phyloP scores from a whole-genome alignment of 805 yeast genomes.

The Yarrowia deformans region DNA sequence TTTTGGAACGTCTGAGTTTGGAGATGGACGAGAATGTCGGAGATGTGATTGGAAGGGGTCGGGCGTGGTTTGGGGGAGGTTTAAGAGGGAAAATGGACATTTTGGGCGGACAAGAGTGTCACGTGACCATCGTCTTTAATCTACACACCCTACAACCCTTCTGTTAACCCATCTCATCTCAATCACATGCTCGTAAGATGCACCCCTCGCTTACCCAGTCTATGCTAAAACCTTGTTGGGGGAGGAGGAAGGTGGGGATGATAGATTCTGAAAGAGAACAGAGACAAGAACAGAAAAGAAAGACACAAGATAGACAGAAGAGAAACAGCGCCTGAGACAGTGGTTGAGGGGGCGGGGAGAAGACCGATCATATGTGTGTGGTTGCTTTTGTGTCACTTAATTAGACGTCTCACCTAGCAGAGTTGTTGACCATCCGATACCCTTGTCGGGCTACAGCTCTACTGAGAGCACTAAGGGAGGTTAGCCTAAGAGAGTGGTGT shows the following conservation, averaged over 20 bases:
- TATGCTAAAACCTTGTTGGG: conserved; percentile 21
- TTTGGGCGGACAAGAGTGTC: no score
- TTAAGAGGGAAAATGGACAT: no score
- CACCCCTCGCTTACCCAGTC: conserved; percentile 29
- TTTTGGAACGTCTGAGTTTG: neutral
- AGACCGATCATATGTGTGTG: no score
- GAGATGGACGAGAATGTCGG: neutral
- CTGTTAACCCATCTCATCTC: neutral
- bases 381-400: neutral
- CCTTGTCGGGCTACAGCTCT: no score
- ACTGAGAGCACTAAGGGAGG: no score
- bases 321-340: neutral
- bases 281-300: neutral
- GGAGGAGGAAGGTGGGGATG: neutral
- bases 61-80: no score
- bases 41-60: neutral
- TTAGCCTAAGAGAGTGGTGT: no score
- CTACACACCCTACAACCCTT: neutral
- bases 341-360: neutral
- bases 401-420: neutral
- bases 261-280: neutral
- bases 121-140: no score
- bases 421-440: no score
- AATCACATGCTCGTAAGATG: conserved; percentile 27
- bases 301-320: neutral